A percentile compares a stretch with the other conserved stretches of the same genome.
Conservation (phyloP, 2,329 filamentous ascomycete genomes). For the Venturiaceae sp. region DNA sequence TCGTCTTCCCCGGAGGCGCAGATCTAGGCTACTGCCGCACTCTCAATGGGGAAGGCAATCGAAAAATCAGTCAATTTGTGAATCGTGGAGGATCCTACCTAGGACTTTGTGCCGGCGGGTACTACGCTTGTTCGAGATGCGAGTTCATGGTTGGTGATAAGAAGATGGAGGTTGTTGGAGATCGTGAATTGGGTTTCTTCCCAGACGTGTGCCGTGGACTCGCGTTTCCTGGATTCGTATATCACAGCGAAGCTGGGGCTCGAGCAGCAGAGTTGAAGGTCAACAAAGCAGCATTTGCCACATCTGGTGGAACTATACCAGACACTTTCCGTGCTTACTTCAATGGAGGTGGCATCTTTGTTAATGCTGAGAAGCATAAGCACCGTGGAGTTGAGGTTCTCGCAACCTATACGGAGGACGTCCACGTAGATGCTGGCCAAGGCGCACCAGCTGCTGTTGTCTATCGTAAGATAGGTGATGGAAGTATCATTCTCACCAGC, state of each 20-base stretch:
- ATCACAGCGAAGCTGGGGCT: slow-evolving; percentile 78
- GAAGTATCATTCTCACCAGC: slow-evolving; percentile 69
- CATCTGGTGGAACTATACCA: slow-evolving; percentile 38
- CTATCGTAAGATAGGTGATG: slow-evolving; percentile 73
- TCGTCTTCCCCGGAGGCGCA: slow-evolving; percentile 91
- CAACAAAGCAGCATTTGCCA: slow-evolving; percentile 46
- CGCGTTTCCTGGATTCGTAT: slow-evolving; percentile 83
- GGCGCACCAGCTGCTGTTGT: slow-evolving; percentile 65
- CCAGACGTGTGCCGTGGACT: slow-evolving; percentile 77
- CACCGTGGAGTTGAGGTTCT: slow-evolving; percentile 66
- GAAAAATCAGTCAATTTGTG: slow-evolving; percentile 75
- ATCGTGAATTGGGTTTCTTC: slow-evolving; percentile 79
- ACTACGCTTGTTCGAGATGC: slow-evolving; percentile 72
- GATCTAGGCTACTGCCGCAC: slow-evolving; percentile 84
- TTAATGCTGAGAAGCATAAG: slow-evolving; percentile 57
- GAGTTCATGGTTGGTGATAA: slow-evolving; percentile 87
- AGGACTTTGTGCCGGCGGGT: slow-evolving; percentile 89
- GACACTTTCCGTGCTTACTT: slow-evolving; percentile 70
- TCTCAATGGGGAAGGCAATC: slow-evolving; percentile 81
- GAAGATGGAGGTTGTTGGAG: slow-evolving; percentile 74
- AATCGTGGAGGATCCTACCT: slow-evolving; percentile 77
- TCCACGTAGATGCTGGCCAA: slow-evolving; percentile 67
- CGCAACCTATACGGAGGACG: slow-evolving; percentile 64
- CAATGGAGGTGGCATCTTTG: slow-evolving; percentile 91
- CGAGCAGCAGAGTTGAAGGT: slow-evolving; percentile 60